Conservation (phyloP, 2,329 filamentous ascomycete species). For the Pseudocercospora eumusae region DNA sequence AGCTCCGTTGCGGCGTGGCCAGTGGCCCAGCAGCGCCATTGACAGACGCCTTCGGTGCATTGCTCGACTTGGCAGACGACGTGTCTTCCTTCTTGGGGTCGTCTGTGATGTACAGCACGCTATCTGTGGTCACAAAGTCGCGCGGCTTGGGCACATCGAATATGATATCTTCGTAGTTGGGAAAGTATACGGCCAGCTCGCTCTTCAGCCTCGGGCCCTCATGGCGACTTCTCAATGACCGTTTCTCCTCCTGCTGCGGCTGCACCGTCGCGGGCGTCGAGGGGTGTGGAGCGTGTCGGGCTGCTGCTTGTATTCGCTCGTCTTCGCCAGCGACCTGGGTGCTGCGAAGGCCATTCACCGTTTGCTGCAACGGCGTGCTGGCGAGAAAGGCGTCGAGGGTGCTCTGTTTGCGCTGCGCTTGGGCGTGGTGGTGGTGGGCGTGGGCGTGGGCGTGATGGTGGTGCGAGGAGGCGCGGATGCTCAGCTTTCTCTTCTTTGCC, state of each 20-base stretch:
- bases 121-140: slow-evolving; percentile 55
- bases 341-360: slow-evolving; percentile 46
- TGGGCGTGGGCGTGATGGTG: background rate
- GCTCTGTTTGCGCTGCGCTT: slow-evolving; percentile 26
- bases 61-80: slow-evolving; percentile 23
- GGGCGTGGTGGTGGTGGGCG: background rate
- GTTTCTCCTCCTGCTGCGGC: slow-evolving; percentile 57
- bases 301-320: slow-evolving; percentile 21
- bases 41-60: slow-evolving; percentile 17
- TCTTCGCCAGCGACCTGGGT: slow-evolving; percentile 33
- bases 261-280: slow-evolving; percentile 3
- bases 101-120: slow-evolving; percentile 37
- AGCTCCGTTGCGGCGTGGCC: slow-evolving; percentile 23
- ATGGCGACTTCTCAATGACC: slow-evolving; percentile 84
- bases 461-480: slow-evolving; percentile 25
- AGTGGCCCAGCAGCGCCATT: slow-evolving; percentile 22
- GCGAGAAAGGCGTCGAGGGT: slow-evolving; percentile 32
- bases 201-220: slow-evolving; percentile 81
- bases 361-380: slow-evolving; percentile 42
- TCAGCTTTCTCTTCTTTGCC: slow-evolving; percentile 35
- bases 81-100: slow-evolving; percentile 26
- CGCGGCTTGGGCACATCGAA: slow-evolving; percentile 78
- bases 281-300: slow-evolving; percentile 20
- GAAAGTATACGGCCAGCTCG: slow-evolving; percentile 86
- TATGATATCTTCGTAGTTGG: slow-evolving; percentile 92